A percentile compares a stretch with the other conserved stretches of the same genome.
phyloP scores from a whole-genome alignment of 2,329 filamentous ascomycete species.

The Diplodia intermedia region DNA sequence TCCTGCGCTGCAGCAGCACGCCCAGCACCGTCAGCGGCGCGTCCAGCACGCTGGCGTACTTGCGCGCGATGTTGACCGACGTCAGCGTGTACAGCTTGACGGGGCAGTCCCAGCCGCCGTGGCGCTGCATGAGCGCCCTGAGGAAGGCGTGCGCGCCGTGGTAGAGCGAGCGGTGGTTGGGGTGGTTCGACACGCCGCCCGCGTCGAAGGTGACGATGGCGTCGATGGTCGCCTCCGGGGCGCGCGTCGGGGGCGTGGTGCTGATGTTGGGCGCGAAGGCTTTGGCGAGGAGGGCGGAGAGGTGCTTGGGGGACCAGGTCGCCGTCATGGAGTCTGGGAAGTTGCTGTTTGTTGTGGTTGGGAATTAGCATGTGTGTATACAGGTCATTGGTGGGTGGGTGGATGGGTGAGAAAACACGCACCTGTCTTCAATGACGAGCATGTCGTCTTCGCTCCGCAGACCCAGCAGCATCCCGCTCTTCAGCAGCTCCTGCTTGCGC shows the following conservation, averaged over 20 bases:
- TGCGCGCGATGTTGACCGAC: constrained; percentile 74
- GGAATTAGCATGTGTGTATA: not conserved
- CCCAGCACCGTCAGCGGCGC: constrained; percentile 70
- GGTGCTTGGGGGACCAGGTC: constrained; percentile 74
- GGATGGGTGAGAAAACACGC: constrained; percentile 36
- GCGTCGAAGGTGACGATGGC: constrained; percentile 88
- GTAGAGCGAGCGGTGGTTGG: constrained; percentile 91
- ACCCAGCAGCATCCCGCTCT: constrained; percentile 79
- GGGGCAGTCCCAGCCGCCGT: constrained; percentile 71
- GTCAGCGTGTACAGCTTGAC: constrained; percentile 86
- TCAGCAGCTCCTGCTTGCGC: constrained; percentile 81
- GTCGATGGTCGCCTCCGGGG: constrained; percentile 70
- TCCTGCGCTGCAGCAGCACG: constrained; percentile 55
- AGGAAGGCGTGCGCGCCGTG: constrained; percentile 80
- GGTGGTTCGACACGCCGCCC: constrained; percentile 83
- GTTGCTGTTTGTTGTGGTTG: constrained; percentile 53
- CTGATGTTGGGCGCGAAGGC: constrained; percentile 74
- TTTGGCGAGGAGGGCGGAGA: constrained; percentile 72
- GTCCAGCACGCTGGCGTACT: constrained; percentile 82
- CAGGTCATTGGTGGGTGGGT: constrained; percentile 24
- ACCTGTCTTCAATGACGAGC: constrained; percentile 81
- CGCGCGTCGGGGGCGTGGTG: constrained; percentile 48
- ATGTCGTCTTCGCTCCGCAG: constrained; percentile 78
- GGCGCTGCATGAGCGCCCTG: constrained; percentile 66
- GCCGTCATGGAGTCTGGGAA: constrained; percentile 91